Evolutionary conservation across 1,139 yeast species (phyloP).

Genomic region (Saccharomycopsis hybrid): DNA sequence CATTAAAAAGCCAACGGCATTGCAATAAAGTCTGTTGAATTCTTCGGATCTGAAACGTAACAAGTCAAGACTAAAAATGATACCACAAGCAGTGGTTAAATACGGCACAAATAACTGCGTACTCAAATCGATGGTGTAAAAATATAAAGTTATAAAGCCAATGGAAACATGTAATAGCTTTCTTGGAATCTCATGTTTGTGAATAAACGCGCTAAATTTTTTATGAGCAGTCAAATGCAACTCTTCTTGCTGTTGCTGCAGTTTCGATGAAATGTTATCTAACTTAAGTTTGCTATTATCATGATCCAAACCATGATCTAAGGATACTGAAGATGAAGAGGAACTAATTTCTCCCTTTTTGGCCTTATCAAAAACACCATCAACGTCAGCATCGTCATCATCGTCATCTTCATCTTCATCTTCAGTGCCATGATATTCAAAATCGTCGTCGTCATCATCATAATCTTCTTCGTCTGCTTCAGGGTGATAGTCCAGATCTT

Average conservation of each 20-base stretch:
- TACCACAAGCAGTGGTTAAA: conserved; percentile 45
- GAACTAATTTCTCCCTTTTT: conserved; percentile 13
- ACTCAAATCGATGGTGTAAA: conserved; percentile 60
- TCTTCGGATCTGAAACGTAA: conserved; percentile 55
- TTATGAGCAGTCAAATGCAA: conserved; percentile 27
- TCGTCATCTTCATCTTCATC: conserved; percentile 5
- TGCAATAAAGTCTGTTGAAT: conserved; percentile 60
- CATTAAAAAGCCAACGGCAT: conserved; percentile 70
- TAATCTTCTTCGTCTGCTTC: conserved; percentile 7
- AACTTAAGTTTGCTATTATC: not conserved
- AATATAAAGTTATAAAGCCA: conserved; percentile 69
- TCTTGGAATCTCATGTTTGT: conserved; percentile 84
- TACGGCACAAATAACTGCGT: conserved; percentile 53
- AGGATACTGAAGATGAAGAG: conserved; percentile 17
- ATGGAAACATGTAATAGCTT: conserved; percentile 82
- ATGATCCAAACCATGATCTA: conserved; percentile 2
- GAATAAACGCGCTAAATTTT: conserved; percentile 45
- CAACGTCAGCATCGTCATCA: conserved; percentile 14
- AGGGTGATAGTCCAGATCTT: conserved; percentile 20
- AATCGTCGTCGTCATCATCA: not conserved
- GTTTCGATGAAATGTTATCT: not conserved
- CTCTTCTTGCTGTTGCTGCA: too few relatives aligned
- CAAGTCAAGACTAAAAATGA: conserved; percentile 59
- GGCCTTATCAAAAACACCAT: conserved; percentile 12
- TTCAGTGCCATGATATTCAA: conserved; percentile 1